Base-by-base conservation (phyloP, 352 stramenopile species). In the Pythium aphanidermatum region DNA sequence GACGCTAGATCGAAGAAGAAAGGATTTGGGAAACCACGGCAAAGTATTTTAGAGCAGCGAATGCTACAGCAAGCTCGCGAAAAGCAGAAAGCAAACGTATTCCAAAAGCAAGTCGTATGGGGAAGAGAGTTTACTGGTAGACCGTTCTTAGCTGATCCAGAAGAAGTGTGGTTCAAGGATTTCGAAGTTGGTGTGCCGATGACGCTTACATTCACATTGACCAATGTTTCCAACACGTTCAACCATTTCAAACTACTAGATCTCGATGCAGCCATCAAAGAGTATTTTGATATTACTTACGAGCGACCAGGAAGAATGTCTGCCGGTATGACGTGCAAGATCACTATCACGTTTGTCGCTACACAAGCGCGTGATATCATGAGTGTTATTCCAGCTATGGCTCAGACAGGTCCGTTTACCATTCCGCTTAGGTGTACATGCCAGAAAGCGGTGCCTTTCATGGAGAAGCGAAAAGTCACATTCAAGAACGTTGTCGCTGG, bases 201-300 rank as follows among this genome's bases (percentile, higher is more conserved):
- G 47, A 58, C 38, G 27, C 58, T 79, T 19, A 47, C 33, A 7
- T 83, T 96, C 25, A 85, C 73, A 5, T 63, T 97, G 25, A 97
- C 90, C 0, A 97, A 97, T 42, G 72, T 95, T 4, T 96, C 83
- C 0, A 86, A 93, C 31, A 95, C 84, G 0, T 96, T 97, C 54
- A 96, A 96, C 63, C 80, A 84, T 29, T 96, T 97, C 57, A 91
- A 90, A 27, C 42, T 96, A 7, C 58, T 95, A 1, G 56, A 74
- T 0, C 58, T 97, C 35, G 61, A 74, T 13, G 76, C 92, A 25
- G 50, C 77, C 6, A 53, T 96, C 13, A 62, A 65, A 12, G 80
- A 95, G 29, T 83, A 86, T 20, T 97, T 97, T 39, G 78, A 93
- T n/a, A 67, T 97, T 20, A 52, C 55, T 17, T 97, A 93, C 38